Evolutionary conservation across 2,329 filamentous ascomycete species (phyloP), one percentile per base, ranked within the genome.

Genomic region (Dendryphion nanum): DNA sequence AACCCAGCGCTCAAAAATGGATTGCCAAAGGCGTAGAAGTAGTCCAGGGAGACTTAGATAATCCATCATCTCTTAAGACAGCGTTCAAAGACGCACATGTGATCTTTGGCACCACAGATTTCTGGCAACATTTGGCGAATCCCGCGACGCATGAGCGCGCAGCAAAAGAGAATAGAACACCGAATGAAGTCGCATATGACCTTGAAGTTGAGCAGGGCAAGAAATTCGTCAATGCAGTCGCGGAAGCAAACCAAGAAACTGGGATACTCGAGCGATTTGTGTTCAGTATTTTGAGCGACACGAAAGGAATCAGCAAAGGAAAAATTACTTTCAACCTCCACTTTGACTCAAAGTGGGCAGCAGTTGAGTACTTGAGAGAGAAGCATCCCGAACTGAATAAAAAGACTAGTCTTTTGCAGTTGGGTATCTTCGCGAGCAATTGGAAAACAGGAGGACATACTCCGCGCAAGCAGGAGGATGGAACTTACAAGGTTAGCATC

Each of bases 101-200:
- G 6, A 61, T 73, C 31, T 72, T 67, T 39, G 64, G 57, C 6
- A 51, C 62, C 4, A 72, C 66, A 1, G 63, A 73, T 49, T 72
- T 67, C 57, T 72, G 59, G 48, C 59, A 59, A 23, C 47, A 42
- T 28, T 31, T 49, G 2, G 16, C 29, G 8, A 33, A 53, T 21
- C 46, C 53, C 1, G 35, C 40, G 1, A 54, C 45, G 24, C 45
- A 48, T 12, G 31, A 35, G 4, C 35, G 41, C 16, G 55, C 59
- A 6, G 28, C 37, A n/a, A 33, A 47, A 17, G 38, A 48, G 2
- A 61, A 68, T 4, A 20, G 42, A 1, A 48, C 38, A 0, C 38
- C 55, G 4, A 57, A 65, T 5, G 52, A 62, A 24, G 53, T 70
- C 0, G 59, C 64, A 6, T 57, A 61, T 45, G 59, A 47, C 39